Evolutionary conservation across 257 asterid species (phyloP), one percentile per base, ranked within the genome.

Genomic region (Anisodus acutangulus): DNA sequence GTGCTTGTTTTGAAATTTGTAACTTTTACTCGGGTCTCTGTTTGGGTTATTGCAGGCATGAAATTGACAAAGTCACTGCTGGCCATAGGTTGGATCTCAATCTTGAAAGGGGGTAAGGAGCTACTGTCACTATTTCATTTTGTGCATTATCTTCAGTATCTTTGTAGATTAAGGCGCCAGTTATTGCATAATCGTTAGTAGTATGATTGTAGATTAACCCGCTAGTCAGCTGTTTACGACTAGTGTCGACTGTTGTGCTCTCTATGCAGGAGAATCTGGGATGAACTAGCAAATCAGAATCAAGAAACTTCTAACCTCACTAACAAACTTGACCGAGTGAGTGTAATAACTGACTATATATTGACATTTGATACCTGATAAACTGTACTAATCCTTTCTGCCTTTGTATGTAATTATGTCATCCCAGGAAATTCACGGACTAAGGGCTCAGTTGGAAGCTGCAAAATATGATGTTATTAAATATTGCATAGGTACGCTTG

Each of bases 81-180:
- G 98, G 98, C 80, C 98, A 93, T 85, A 97, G 98, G 67, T 88
- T 96, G 93, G 99, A 96, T 92, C 92, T 93, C 84, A 96, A 94
- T 86, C 98, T 95, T 55, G 99, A 95, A 89, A 90, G 94, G 79
- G 98, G 98, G 99, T 93, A 88, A 86, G 91, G 78, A 68, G 64
- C 43, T 26, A 59, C 68, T 6, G 35, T 53, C 68, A 47, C 49
- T 69, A 53, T 8, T 71, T 72, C 55, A 72, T 85, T 79, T 74
- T 82, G 51, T 78, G 45, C 64, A 55, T 79, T 2, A 19, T 79
- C 82, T 79, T 79, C 37, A 55, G 71, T 64, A 37, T 68, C 51
- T 68, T 7, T 15, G 76, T 37, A 35, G 19, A 15, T 6, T 39
- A 68, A 15, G 76, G 0, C 2, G 12, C 64, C 64, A 13, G 62